A percentile compares a stretch with the other conserved stretches of the same genome.
Conservation (phyloP, 2,329 filamentous ascomycete species). For the Hypoxylon sp. region DNA sequence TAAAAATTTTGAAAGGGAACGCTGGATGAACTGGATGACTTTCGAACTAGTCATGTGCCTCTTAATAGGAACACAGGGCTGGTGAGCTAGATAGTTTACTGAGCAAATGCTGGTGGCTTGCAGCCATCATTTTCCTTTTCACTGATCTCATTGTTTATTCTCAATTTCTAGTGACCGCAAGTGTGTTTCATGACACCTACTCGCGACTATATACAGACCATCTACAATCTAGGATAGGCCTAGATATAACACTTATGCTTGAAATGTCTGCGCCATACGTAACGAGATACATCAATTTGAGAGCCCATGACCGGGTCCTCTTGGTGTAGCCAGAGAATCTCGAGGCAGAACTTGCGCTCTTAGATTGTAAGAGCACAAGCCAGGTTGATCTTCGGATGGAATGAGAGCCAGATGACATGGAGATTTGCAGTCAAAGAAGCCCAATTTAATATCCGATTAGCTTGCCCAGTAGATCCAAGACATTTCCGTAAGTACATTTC, state of each 20-base stretch:
- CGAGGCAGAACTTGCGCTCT: constrained; percentile 15
- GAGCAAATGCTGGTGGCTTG: constrained; percentile 46
- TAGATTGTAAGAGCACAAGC: constrained; percentile 8
- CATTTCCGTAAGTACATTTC: background rate
- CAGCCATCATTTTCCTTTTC: constrained; percentile 47
- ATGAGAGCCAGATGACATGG: constrained; percentile 60
- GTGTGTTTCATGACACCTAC: background rate
- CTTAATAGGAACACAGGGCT: constrained; percentile 27
- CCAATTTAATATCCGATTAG: constrained; percentile 49
- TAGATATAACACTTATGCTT: background rate
- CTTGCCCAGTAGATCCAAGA: background rate
- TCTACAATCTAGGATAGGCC: background rate
- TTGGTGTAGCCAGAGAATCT: constrained; percentile 27
- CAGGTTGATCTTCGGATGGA: constrained; percentile 56
- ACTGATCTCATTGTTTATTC: background rate
- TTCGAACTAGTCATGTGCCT: constrained; percentile 44
- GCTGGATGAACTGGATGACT: constrained; percentile 48
- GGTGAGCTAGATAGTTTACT: constrained; percentile 51
- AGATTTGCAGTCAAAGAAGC: constrained; percentile 44
- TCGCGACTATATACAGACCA: background rate
- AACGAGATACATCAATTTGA: constrained; percentile 18
- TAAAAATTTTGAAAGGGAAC: constrained; percentile 47
- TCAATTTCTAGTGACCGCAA: constrained; percentile 1
- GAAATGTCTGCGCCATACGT: constrained; percentile 17
- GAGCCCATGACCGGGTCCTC: background rate